Base-by-base conservation (phyloP, 225 moss, liverwort and hornwort genomes). In the Lunularia cruciata region DNA sequence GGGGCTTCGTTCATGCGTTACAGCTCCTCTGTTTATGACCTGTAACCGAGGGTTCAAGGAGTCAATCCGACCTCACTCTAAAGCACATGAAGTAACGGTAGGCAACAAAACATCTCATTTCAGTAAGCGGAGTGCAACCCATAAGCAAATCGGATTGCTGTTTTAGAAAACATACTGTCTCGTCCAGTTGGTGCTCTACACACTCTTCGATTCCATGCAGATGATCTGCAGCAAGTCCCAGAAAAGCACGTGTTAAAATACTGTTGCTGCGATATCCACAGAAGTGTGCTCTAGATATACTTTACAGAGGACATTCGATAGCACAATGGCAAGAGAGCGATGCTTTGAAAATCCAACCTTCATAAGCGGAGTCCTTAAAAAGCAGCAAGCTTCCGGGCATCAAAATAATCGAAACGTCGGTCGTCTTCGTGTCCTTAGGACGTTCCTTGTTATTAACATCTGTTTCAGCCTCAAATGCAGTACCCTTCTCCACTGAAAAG, bases 351-450 rank as follows among this genome's bases (percentile, higher is more conserved):
- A n/a, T n/a, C 32, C 60, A 65, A 93, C 93, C 93, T 78, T 75
- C 63, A 47, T 94, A 94, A n/a, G 84, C 94, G 8, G 84, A 79
- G 40, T 90, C 94, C 65, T 90, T 90, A 47, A 94, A 94, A 46
- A 94, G 63, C 51, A 94, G 75, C 83, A 94, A 78, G 75, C 90
- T 94, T 47, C 94, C 83, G 3, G 89, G 89, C 87, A 89, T 89
- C 76, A 94, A 71, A 45, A 83, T 78, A 55, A 94, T 60, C 4
- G 90, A 89, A 48, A 73, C 67, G 36, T 75, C 79, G 11, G 34
- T 47, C 26, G 47, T 47, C 56, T 45, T 27, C 8, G 8, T 15
- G 10, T 37, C 13, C 36, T 31, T 14, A 7, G 22, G n/a, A 19
- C 19, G 23, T 57, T 39, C n/a, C 0, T 46, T 46, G 54, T 35